Conservation (phyloP, 306 rosid genomes). For the Vicia sativa region DNA sequence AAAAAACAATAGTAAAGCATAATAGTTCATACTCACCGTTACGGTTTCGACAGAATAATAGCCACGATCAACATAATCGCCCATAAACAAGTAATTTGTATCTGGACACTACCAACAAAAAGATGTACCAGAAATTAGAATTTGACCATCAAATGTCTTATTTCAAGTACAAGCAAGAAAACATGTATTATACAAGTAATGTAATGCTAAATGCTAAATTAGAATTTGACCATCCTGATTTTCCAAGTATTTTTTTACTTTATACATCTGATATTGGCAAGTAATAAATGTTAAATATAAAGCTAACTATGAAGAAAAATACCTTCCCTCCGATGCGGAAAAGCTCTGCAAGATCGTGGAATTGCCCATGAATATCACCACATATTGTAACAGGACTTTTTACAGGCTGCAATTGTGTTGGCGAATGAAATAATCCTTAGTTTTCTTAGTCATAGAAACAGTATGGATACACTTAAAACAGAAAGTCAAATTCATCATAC, state of each 20-base stretch:
- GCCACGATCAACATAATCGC: constrained; percentile 99
- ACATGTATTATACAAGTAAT: neutral
- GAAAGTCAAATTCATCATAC: constrained; percentile 22
- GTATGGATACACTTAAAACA: neutral
- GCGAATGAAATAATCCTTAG: constrained; percentile 33
- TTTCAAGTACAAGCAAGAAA: constrained; percentile 9
- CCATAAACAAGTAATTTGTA: constrained; percentile 96
- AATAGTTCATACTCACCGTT: constrained; percentile 60
- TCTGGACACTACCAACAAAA: constrained; percentile 87
- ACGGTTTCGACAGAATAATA: constrained; percentile 96
- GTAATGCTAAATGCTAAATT: constrained; percentile 3
- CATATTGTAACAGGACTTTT: constrained; percentile 95
- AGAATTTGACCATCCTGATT: no score
- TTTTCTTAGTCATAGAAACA: constrained; percentile 22
- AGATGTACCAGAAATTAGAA: constrained; percentile 39
- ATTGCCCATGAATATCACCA: constrained; percentile 98
- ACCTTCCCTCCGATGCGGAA: constrained; percentile 98
- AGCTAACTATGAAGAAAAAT: constrained; percentile 35
- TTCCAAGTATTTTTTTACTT: constrained; percentile 5
- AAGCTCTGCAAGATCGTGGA: constrained; percentile 98
- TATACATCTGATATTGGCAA: constrained; percentile 28
- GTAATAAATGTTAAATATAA: constrained; percentile 16
- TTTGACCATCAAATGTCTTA: neutral
- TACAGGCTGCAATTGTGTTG: constrained; percentile 71
- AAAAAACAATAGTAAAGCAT: constrained; percentile 14